Percentiles rank a stretch among this genome's conserved stretches.
Evolutionary conservation across 2,329 filamentous ascomycete genomes (phyloP).

Genomic region (Neocucurbitaria cava): DNA sequence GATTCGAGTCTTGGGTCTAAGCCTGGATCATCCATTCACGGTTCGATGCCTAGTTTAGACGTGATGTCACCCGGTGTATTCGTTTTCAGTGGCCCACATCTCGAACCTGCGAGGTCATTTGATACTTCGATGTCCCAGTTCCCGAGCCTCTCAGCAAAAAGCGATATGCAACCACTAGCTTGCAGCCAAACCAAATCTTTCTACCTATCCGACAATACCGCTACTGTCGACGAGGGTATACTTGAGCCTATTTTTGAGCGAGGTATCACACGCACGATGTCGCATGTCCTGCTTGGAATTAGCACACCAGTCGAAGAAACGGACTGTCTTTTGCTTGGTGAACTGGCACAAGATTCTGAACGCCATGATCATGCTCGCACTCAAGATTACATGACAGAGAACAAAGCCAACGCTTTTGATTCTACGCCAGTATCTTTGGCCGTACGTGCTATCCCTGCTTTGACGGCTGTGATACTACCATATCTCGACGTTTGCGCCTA

Average conservation of each 20-base stretch:
- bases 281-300: slow-evolving; percentile 33
- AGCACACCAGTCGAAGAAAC: slow-evolving; percentile 28
- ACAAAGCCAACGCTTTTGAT: neutral
- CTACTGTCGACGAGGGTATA: slow-evolving; percentile 26
- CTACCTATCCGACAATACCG: slow-evolving; percentile 26
- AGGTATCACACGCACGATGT: slow-evolving; percentile 31
- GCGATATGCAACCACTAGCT: slow-evolving; percentile 13
- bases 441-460: neutral
- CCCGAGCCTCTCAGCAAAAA: slow-evolving; percentile 25
- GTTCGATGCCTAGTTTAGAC: slow-evolving; percentile 38
- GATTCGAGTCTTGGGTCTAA: slow-evolving; percentile 30
- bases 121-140: slow-evolving; percentile 26
- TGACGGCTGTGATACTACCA: slow-evolving; percentile 4
- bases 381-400: neutral
- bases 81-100: slow-evolving; percentile 43
- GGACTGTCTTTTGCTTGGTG: slow-evolving; percentile 9
- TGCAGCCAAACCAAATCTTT: slow-evolving; percentile 28
- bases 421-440: neutral
- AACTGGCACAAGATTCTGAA: slow-evolving; percentile 3
- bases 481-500: slow-evolving; percentile 19
- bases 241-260: slow-evolving; percentile 30
- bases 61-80: slow-evolving; percentile 42
- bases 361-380: neutral
- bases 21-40: slow-evolving; percentile 20
- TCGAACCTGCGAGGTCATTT: slow-evolving; percentile 35